Conservation (phyloP, 2,329 filamentous ascomycete species). For the Neocatenulostroma microsporum region DNA sequence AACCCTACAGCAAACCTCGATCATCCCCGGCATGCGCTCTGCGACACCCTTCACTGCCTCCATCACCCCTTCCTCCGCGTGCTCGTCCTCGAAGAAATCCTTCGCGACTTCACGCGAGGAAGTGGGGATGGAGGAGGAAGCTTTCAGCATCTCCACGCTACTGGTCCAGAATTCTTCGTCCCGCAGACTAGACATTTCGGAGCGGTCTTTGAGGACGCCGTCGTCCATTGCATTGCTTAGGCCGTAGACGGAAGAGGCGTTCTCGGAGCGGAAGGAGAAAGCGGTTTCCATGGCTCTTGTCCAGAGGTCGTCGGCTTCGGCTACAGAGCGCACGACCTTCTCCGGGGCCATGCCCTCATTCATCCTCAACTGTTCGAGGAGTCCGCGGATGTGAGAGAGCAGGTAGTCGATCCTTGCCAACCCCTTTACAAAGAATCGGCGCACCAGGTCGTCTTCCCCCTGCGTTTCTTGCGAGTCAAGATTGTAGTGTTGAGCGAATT, state of each 20-base stretch:
- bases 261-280: constrained; percentile 63
- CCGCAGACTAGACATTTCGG: constrained; percentile 59
- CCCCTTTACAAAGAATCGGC: constrained; percentile 68
- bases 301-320: constrained; percentile 70
- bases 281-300: constrained; percentile 55
- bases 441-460: constrained; percentile 68
- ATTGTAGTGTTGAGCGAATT: constrained; percentile 69
- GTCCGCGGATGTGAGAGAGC: constrained; percentile 12
- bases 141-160: constrained; percentile 40
- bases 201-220: constrained; percentile 39
- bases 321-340: constrained; percentile 42
- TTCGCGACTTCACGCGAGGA: constrained; percentile 35
- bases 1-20: constrained; percentile 51
- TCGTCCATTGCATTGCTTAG: constrained; percentile 56
- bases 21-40: constrained; percentile 45
- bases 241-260: constrained; percentile 65
- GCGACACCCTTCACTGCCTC: constrained; percentile 37
- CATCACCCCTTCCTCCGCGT: constrained; percentile 7
- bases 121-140: constrained; percentile 31
- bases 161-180: constrained; percentile 93
- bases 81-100: constrained; percentile 31
- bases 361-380: constrained; percentile 18
- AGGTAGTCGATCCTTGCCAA: constrained; percentile 23
- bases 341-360: constrained; percentile 14
- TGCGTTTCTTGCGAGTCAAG: constrained; percentile 55